Base-by-base conservation (phyloP, 371 early-diverging fungal genomes). In the Zancudomyces culisetae region DNA sequence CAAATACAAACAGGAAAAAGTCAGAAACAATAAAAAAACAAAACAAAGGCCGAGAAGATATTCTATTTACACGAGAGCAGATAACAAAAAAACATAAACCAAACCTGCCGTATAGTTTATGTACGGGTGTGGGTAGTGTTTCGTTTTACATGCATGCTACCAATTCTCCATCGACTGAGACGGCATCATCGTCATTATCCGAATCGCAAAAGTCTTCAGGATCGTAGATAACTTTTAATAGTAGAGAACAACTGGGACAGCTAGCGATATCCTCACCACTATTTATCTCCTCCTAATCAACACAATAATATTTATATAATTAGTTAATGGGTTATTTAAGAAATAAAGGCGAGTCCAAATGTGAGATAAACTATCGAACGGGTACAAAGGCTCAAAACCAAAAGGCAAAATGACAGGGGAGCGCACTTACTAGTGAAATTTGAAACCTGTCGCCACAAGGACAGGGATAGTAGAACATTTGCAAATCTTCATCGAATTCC, bases 361-460 rank as follows among this genome's bases (percentile, higher is more conserved):
- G 28, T 18, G 19, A 53, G 27, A 23, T 22, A 26, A 47, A 35
- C 13, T 52, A 22, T 43, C 6, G 28, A 12, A 12, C 29, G 10
- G 0, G n/a, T 21, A 51, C 10, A n/a, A 15, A 3, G 3, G 13
- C 12, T n/a, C n/a, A n/a, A n/a, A n/a, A n/a, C n/a, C n/a, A n/a
- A n/a, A n/a, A n/a, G n/a, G n/a, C n/a, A n/a, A n/a, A n/a, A n/a
- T n/a, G n/a, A n/a, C n/a, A n/a, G n/a, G n/a, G n/a, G n/a, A n/a
- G n/a, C n/a, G 18, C 18, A 45, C 83, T 45, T 45, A 45, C 45
- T 56, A 75, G 55, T 18, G 83, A 78, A 56, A 98, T 96, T 58
- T 84, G 78, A 66, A 99, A 99, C 39, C 78, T 76, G 75, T 99
- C 99, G n/a, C 99, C 99, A 70, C 99, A 99, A n/a, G 99, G 99